Conservation (phyloP, 169 alveolate genomes). For the Amoebophrya sp. region DNA sequence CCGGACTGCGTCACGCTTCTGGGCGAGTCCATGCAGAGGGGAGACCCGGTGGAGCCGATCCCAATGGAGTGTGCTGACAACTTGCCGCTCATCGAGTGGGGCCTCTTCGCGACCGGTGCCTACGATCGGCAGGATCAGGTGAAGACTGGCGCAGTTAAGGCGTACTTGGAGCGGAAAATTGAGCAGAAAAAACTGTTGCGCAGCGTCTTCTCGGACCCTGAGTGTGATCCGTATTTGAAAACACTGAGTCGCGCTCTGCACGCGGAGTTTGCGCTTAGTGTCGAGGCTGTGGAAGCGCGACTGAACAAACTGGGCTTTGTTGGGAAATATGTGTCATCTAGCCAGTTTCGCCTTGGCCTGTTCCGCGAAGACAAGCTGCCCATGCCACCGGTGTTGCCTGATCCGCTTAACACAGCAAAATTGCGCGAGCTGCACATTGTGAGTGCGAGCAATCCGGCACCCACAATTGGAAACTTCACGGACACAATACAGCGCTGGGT, state of each 20-base stretch:
- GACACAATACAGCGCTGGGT: neutral
- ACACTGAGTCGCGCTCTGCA: neutral
- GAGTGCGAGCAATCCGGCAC: neutral
- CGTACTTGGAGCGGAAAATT: neutral
- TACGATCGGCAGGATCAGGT: neutral
- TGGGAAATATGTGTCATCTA: no score
- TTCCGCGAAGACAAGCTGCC: neutral
- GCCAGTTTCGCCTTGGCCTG: no score
- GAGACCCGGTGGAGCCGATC: conserved; percentile 10
- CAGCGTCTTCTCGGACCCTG: neutral
- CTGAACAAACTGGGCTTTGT: no score
- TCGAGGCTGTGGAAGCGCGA: no score
- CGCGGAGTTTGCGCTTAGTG: no score
- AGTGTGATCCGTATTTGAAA: neutral
- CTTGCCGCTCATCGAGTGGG: neutral
- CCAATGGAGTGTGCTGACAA: neutral
- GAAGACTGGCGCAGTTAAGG: neutral
- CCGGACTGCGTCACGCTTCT: neutral
- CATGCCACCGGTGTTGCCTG: neutral
- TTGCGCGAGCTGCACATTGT: neutral
- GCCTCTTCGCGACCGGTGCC: neutral
- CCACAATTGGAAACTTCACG: neutral
- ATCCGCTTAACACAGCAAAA: neutral
- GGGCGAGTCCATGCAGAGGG: neutral
- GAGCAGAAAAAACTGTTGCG: neutral